These are phyloP conservation scores for Penicillium coprophilum DNA, from an alignment of 495 filamentous ascomycete species.

Conservation along the genomic window DNA sequence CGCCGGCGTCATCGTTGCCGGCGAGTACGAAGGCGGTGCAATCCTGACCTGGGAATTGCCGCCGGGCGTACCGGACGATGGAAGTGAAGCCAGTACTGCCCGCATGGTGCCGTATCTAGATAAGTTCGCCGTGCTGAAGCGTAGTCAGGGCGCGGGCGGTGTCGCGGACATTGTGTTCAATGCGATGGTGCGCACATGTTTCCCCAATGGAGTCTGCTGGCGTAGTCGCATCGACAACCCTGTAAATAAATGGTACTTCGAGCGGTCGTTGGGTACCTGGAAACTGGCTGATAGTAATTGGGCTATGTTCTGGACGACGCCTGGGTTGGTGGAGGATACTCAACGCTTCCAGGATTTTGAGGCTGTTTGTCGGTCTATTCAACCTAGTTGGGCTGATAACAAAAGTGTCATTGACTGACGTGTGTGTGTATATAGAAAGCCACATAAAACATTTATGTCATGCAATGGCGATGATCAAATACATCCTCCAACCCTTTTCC, in stretches of 20 bases:
- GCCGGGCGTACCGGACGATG: slow-evolving; percentile 52
- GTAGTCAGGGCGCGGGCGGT: slow-evolving; percentile 84
- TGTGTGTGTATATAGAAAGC: slow-evolving; percentile 8
- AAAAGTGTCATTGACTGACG: slow-evolving; percentile 59
- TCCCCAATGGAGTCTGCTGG: slow-evolving; percentile 80
- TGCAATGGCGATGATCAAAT: no score
- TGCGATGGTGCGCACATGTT: slow-evolving; percentile 85
- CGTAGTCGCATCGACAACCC: slow-evolving; percentile 77
- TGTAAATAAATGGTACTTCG: slow-evolving; percentile 96
- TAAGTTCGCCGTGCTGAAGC: slow-evolving; percentile 92
- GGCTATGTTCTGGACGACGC: slow-evolving; percentile 98
- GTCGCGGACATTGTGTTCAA: slow-evolving; percentile 96
- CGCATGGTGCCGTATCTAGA: slow-evolving; percentile 89
- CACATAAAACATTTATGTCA: background rate
- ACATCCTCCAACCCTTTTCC: no score
- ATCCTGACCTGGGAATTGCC: slow-evolving; percentile 93
- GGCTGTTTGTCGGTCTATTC: slow-evolving; percentile 72
- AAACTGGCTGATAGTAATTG: slow-evolving; percentile 76
- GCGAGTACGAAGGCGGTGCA: slow-evolving; percentile 94
- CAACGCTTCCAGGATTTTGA: slow-evolving; percentile 75
- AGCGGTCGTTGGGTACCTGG: slow-evolving; percentile 76
- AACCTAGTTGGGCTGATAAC: slow-evolving; percentile 80
- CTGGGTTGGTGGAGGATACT: slow-evolving; percentile 51
- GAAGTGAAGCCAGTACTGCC: slow-evolving; percentile 48
- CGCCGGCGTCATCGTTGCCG: slow-evolving; percentile 90